These are phyloP conservation scores for Oryza punctata DNA, from an alignment of 176 grass and related monocot species.

Conservation along the genomic window DNA sequence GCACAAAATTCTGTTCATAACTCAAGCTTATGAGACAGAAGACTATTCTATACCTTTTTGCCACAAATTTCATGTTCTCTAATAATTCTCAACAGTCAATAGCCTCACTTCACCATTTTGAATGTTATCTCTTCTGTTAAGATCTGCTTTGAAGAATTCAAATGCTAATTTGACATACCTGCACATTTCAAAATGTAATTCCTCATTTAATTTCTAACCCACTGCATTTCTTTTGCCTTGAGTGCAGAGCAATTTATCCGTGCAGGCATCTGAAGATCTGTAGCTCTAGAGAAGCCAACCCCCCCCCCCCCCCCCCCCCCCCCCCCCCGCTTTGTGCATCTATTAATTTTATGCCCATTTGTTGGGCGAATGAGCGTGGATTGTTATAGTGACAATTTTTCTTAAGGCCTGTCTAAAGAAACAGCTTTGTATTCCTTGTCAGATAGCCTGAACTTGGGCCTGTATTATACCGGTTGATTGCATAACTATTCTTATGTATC, in stretches of 20 bases:
- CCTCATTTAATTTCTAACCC: neutral
- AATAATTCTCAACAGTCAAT: neutral
- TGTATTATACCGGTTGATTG: slow-evolving; percentile 55
- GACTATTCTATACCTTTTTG: slow-evolving; percentile 1
- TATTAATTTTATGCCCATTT: slow-evolving; percentile 28
- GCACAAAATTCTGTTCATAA: neutral
- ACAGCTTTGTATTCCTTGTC: slow-evolving; percentile 31
- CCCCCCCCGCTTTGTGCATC: slow-evolving; percentile 29
- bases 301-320: slow-evolving; percentile 24
- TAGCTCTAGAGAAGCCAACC: slow-evolving; percentile 27
- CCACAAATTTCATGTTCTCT: neutral
- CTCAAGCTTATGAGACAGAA: neutral
- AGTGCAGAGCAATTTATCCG: slow-evolving; percentile 37
- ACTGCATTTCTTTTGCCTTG: neutral
- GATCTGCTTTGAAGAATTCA: neutral
- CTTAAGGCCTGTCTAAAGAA: slow-evolving; percentile 31
- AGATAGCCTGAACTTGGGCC: slow-evolving; percentile 11
- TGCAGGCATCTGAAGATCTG: slow-evolving; percentile 39
- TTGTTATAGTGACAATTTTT: slow-evolving; percentile 34
- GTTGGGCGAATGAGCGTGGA: slow-evolving; percentile 24
- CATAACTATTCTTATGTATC: slow-evolving; percentile 46
- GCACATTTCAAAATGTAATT: neutral
- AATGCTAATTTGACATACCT: neutral
- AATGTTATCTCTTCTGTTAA: neutral
- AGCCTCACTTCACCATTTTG: neutral